A percentile compares a stretch with the other conserved stretches of the same genome.
Evolutionary conservation across 495 filamentous ascomycete species (phyloP).

Genomic region (Aspergillus haitiensis): DNA sequence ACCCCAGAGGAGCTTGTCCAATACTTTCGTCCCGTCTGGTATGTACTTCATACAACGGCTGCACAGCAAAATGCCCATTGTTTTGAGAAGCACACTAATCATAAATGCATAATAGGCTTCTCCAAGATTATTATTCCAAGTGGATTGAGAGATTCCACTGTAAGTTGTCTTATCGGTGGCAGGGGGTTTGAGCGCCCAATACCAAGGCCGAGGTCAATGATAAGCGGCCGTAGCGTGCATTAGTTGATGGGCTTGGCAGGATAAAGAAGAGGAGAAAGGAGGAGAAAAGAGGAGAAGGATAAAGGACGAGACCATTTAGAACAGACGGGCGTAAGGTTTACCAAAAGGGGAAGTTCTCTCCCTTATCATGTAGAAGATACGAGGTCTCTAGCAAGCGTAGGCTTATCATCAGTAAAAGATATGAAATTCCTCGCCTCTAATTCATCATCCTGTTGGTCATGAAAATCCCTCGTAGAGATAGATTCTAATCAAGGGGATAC

Average conservation of each 20-base stretch:
- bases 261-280: not conserved
- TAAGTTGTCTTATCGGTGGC: slow-evolving; percentile 3
- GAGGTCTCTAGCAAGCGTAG: not conserved
- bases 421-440: not conserved
- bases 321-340: not conserved
- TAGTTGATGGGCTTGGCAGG: slow-evolving; percentile 9
- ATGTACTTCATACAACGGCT: no score
- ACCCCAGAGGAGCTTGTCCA: not conserved
- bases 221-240: slow-evolving; percentile 12
- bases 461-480: not conserved
- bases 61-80: no score
- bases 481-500: no score
- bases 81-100: no score
- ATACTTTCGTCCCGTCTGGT: not conserved
- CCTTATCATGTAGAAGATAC: not conserved
- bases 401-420: not conserved
- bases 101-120: not conserved
- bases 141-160: not conserved
- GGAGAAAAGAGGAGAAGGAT: slow-evolving; percentile 1
- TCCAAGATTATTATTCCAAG: not conserved
- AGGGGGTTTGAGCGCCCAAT: slow-evolving; percentile 28
- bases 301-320: slow-evolving; percentile 5
- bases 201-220: slow-evolving; percentile 21
- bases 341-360: slow-evolving; percentile 3
- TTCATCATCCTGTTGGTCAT: not conserved